phyloP scores from a whole-genome alignment of 306 rosid species.

The Luffa aegyptiaca region DNA sequence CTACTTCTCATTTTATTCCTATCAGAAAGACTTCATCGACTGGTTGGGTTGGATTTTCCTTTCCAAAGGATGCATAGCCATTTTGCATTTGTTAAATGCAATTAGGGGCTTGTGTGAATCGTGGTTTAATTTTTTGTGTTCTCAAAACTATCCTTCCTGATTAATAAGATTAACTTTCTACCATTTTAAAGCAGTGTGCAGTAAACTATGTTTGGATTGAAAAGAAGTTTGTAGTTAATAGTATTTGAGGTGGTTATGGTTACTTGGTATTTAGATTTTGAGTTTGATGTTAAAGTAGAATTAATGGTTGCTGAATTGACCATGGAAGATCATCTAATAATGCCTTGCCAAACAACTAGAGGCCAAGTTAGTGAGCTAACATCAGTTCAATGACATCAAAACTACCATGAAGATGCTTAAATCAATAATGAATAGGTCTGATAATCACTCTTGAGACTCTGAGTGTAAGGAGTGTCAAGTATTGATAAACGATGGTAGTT shows the following conservation, averaged over 20 bases:
- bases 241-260: background rate
- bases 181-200: background rate
- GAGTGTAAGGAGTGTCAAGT: too few species aligned
- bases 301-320: too few species aligned
- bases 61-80: background rate
- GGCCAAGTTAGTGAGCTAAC: too few species aligned
- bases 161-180: background rate
- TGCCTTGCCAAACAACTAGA: too few species aligned
- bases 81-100: conserved; percentile 6
- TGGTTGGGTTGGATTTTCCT: background rate
- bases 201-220: background rate
- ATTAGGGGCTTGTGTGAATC: background rate
- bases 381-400: too few species aligned
- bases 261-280: background rate
- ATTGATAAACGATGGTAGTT: too few species aligned
- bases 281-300: too few species aligned
- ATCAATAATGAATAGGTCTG: too few species aligned
- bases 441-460: too few species aligned
- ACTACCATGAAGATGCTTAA: too few species aligned
- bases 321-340: too few species aligned
- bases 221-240: background rate
- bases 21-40: background rate
- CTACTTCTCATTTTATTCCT: background rate
- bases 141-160: conserved; percentile 7
- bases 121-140: background rate